Conservation (phyloP, 129 eudicot genomes). For the Helichrysum umbraculigerum region DNA sequence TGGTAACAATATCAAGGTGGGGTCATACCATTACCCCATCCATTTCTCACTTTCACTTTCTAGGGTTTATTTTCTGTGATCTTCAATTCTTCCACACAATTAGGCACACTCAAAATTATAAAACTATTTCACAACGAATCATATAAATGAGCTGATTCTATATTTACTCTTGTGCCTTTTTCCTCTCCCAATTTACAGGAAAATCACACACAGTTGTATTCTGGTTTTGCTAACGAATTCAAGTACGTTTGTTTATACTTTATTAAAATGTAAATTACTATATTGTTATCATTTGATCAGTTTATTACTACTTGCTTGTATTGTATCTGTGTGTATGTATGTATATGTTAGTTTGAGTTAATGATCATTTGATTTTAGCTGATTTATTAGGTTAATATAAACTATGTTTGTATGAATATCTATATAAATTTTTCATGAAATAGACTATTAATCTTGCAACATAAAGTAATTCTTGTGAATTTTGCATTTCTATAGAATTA, state of each 20-base stretch:
- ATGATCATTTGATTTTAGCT: not conserved
- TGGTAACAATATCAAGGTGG: constrained; percentile 45
- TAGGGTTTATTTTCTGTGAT: constrained; percentile 17
- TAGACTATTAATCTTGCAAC: not conserved
- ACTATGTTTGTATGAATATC: constrained; percentile 1
- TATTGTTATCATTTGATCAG: not conserved
- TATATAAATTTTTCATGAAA: not conserved
- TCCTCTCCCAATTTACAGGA: not conserved
- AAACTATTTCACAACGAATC: not conserved
- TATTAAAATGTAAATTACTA: not conserved
- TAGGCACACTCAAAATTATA: not conserved
- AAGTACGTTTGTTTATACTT: constrained; percentile 24
- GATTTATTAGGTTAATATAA: not conserved
- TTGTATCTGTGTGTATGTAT: not conserved
- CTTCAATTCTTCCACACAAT: constrained; percentile 18
- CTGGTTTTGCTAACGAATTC: not conserved
- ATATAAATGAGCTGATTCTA: not conserved
- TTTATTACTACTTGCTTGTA: constrained; percentile 5
- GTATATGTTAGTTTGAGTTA: not conserved
- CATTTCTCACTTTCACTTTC: not conserved
- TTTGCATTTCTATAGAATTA: not conserved
- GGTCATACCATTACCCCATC: constrained; percentile 15
- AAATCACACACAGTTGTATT: not conserved
- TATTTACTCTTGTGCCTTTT: not conserved
- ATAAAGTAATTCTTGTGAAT: not conserved